These are phyloP conservation scores for Dryas alaskensis DNA, from an alignment of 306 rosid species.

Conservation along the genomic window DNA sequence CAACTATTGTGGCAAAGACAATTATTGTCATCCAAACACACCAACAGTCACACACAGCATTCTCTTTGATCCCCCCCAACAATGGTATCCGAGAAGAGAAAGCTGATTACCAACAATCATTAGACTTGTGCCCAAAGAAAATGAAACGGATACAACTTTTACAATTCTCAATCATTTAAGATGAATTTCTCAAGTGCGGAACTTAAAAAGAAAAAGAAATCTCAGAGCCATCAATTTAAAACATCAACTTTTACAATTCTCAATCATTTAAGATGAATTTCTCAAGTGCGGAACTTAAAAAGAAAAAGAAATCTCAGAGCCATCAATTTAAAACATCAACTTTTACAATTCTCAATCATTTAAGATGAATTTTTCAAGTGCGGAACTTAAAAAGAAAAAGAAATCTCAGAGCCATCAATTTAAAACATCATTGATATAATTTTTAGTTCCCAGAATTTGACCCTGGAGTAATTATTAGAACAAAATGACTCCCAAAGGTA, in stretches of 20 bases:
- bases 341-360: too few relatives aligned
- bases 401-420: slow-evolving; percentile 34
- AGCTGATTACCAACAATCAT: neutral
- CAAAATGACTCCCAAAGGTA: slow-evolving; percentile 31
- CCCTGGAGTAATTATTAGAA: slow-evolving; percentile 51
- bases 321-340: too few relatives aligned
- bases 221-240: slow-evolving; percentile 34
- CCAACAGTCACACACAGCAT: neutral
- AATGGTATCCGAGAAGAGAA: neutral
- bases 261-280: slow-evolving; percentile 9
- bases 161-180: slow-evolving; percentile 13
- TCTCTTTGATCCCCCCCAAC: neutral
- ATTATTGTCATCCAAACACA: neutral
- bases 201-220: slow-evolving; percentile 19
- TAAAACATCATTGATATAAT: slow-evolving; percentile 19
- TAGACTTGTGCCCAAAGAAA: neutral
- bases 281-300: neutral
- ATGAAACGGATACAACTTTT: slow-evolving; percentile 16
- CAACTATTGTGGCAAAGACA: neutral
- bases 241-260: slow-evolving; percentile 23
- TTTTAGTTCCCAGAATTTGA: slow-evolving; percentile 38
- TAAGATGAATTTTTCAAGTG: slow-evolving; percentile 6
- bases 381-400: slow-evolving; percentile 8
- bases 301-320: slow-evolving; percentile 27
- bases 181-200: slow-evolving; percentile 1